Conservation (phyloP, 352 stramenopile genomes). For the Globisporangium emineosum region DNA sequence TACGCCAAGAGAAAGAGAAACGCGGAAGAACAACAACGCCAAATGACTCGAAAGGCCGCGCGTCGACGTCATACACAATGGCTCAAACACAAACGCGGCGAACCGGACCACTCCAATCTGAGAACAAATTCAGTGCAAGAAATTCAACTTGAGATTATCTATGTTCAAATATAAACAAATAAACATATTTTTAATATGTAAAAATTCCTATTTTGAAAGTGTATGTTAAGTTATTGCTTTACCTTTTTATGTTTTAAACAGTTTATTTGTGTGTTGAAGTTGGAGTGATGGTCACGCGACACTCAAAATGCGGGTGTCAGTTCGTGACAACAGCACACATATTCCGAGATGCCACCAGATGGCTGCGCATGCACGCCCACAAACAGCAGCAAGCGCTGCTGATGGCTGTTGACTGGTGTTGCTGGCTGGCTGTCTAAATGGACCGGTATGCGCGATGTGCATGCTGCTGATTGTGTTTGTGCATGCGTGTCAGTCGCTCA, state of each 20-base stretch:
- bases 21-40: conserved; percentile 7
- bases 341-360: neutral
- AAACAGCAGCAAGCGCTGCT: no score
- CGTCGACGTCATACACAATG: conserved; percentile 7
- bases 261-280: conserved; percentile 5
- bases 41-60: conserved; percentile 13
- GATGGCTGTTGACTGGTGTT: no score
- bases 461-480: neutral
- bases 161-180: no score
- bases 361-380: no score
- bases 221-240: neutral
- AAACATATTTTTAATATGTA: no score
- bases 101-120: conserved; percentile 1
- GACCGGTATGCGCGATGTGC: neutral
- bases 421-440: neutral
- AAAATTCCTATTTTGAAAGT: no score
- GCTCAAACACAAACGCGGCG: neutral
- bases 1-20: conserved; percentile 1
- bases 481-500: neutral
- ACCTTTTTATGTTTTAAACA: neutral
- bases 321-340: conserved; percentile 3
- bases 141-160: neutral
- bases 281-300: conserved; percentile 15
- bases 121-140: neutral
- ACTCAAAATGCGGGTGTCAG: neutral